Evolutionary conservation across 2,329 filamentous ascomycete genomes (phyloP), one percentile per base, ranked within the genome.

Genomic region (Laburnicola sp.): DNA sequence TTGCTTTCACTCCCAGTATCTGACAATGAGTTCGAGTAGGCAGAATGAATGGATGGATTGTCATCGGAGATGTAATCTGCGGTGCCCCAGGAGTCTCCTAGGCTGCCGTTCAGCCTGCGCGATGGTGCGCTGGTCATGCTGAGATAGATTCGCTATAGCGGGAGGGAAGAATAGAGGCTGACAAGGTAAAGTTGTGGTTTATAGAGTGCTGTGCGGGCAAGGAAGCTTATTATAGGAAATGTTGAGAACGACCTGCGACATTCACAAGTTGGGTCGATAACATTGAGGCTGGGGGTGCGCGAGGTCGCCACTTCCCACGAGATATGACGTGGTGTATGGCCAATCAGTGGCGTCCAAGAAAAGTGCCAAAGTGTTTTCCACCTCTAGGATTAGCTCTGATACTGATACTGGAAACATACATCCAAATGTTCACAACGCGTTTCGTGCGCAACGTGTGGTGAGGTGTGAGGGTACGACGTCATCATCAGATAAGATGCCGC

Each of bases 71-170:
- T 57, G 43, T 66, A 68, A 16, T 68, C 60, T 23, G 63, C 63
- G 23, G 66, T 63, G 44, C 60, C 67, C 70, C 70, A 73, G 35
- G 68, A 72, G 23, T 69, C 67, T 11, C 65, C 66, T 6, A 73
- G 60, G 41, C 65, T 71, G 27, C 51, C 60, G 26, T 53, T 51
- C 6, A 64, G 56, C 45, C 53, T 58, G 2, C 51, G 61, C 22
- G 64, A 48, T 26, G 49, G 49, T 37, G 52, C 51, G 45, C 40
- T 39, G 26, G 23, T 62, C 60, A 65, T 69, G 34, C 1, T 39
- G 27, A 28, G 16, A n/a, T 27, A 21, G 28, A 30, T 28, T 16
- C 16, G 16, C 16, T 16, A 16, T 16, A 16, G 16, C 16, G 16
- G 16, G 16, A 16, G 16, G 16, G 16, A 16, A 16, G 16, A 16